Evolutionary conservation across 495 filamentous ascomycete species (phyloP).

Genomic region (Rhizodiscina lignyota): DNA sequence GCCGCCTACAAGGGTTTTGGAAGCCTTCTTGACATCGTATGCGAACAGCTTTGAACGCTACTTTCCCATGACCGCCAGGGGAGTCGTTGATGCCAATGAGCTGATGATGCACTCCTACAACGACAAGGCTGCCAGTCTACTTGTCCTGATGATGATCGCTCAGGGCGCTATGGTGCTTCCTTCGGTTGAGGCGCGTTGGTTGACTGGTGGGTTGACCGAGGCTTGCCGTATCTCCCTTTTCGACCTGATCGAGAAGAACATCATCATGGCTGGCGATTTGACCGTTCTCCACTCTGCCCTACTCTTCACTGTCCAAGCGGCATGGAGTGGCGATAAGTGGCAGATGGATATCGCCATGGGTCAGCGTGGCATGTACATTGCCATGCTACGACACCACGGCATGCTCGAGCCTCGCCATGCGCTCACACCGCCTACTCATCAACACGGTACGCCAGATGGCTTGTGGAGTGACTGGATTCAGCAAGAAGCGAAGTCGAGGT

Average conservation of each 20-base stretch:
- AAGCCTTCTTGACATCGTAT: constrained; percentile 43
- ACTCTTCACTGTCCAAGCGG: constrained; percentile 41
- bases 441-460: constrained; percentile 22
- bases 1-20: constrained; percentile 39
- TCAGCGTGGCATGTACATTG: constrained; percentile 50
- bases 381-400: constrained; percentile 41
- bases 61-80: constrained; percentile 34
- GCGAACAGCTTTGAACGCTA: constrained; percentile 39
- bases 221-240: constrained; percentile 49
- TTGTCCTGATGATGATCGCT: constrained; percentile 48
- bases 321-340: constrained; percentile 55
- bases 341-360: constrained; percentile 56
- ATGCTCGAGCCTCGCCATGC: constrained; percentile 29
- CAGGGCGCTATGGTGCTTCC: constrained; percentile 42
- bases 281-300: constrained; percentile 40
- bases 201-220: constrained; percentile 45
- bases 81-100: constrained; percentile 40
- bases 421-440: constrained; percentile 6
- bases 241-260: constrained; percentile 47
- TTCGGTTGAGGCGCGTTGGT: constrained; percentile 35
- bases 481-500: constrained; percentile 41
- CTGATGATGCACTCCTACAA: constrained; percentile 25
- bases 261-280: constrained; percentile 40
- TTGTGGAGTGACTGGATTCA: constrained; percentile 40
- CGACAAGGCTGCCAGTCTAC: constrained; percentile 38